These are phyloP conservation scores for Pythium utonaiense DNA, from an alignment of 352 stramenopile species.

Conservation along the genomic window DNA sequence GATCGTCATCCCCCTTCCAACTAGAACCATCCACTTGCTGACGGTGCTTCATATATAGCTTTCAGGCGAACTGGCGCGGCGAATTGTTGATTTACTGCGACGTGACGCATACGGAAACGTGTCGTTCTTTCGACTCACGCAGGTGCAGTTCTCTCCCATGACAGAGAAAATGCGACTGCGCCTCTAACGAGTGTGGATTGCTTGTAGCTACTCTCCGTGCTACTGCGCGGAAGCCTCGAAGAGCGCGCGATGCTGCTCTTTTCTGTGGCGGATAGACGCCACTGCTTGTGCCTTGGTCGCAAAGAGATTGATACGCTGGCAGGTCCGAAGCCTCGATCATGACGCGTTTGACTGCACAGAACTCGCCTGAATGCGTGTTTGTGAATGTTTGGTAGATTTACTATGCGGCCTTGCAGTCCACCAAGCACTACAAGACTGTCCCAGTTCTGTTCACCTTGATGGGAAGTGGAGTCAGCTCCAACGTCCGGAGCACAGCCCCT, in stretches of 20 bases:
- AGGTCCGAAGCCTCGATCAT: no score
- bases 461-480: neutral
- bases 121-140: constrained; percentile 56
- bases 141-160: constrained; percentile 35
- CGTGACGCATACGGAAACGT: constrained; percentile 61
- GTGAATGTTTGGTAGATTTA: constrained; percentile 29
- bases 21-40: neutral
- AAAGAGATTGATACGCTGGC: constrained; percentile 41
- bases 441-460: no score
- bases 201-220: constrained; percentile 24
- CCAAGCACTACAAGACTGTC: constrained; percentile 7
- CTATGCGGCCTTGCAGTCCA: constrained; percentile 41
- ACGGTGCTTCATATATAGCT: constrained; percentile 37
- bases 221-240: constrained; percentile 30
- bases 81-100: constrained; percentile 44
- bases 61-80: constrained; percentile 29
- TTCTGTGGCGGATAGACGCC: constrained; percentile 23
- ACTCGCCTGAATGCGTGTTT: no score
- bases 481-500: constrained; percentile 31
- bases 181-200: no score
- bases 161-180: no score
- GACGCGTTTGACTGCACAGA: no score
- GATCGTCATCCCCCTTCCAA: no score
- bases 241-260: constrained; percentile 61
- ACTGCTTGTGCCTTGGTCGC: constrained; percentile 31